Conservation (phyloP, 2,329 filamentous ascomycete genomes). For the Penicillium sp. region DNA sequence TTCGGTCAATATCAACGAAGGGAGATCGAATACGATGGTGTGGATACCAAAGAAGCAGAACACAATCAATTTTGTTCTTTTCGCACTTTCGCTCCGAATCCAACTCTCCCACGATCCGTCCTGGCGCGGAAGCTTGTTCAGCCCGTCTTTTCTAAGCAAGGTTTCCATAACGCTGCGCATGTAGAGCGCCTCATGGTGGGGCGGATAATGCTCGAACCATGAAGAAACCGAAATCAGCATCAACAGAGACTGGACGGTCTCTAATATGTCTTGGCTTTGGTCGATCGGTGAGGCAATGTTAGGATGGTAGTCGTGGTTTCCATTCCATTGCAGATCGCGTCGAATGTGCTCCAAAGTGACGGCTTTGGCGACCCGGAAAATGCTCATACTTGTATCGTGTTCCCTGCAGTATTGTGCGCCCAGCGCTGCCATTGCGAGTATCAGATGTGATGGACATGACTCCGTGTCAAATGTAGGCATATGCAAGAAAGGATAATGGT, state of each 20-base stretch:
- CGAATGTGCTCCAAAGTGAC: conserved; percentile 40
- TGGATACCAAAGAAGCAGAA: conserved; percentile 43
- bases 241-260: conserved; percentile 35
- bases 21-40: conserved; percentile 42
- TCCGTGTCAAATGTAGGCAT: conserved; percentile 38
- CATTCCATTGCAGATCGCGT: conserved; percentile 32
- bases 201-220: conserved; percentile 39
- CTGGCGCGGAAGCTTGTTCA: conserved; percentile 34
- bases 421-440: conserved; percentile 38
- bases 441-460: conserved; percentile 29
- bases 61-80: conserved; percentile 39
- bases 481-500: conserved; percentile 41
- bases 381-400: conserved; percentile 37
- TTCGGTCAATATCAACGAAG: conserved; percentile 37
- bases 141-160: conserved; percentile 33
- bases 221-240: conserved; percentile 36
- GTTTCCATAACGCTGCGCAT: conserved; percentile 38
- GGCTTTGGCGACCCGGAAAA: conserved; percentile 38
- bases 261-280: conserved; percentile 32
- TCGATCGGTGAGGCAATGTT: not conserved
- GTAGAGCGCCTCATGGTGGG: conserved; percentile 35
- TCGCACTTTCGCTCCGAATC: conserved; percentile 36
- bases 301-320: conserved; percentile 6
- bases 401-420: conserved; percentile 41
- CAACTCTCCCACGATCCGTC: conserved; percentile 41